Evolutionary conservation across 164 flowering plant species (phyloP), one percentile per base, ranked within the genome.

Genomic region (Chimonanthus salicifolius): DNA sequence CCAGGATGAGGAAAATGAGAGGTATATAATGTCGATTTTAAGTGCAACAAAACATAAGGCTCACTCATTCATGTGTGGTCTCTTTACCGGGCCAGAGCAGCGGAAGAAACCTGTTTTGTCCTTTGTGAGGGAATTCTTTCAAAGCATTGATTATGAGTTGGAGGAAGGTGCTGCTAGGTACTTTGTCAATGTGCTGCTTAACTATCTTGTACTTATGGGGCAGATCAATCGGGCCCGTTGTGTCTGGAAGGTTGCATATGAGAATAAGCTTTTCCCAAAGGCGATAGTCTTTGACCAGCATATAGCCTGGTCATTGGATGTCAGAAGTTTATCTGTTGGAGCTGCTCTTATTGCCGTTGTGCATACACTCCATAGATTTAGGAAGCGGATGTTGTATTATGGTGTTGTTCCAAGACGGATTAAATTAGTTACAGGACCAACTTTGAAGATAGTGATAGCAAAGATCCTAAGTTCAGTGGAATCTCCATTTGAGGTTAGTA

Each of bases 281-380:
- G 99, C 98, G 46, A 92, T 95, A 72, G 99, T 95, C 15, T 95
- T 95, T 78, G 97, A 95, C 81, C 97, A 95, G 80, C 99, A 95
- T 72, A 93, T 95, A 69, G 98, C 99, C 18, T 95, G 99, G 99
- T 95, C 99, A 9, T 88, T 95, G 60, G 99, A 95, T 80, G 99
- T 95, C 16, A 83, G 99, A 72, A 93, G 87, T 80, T 84, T 95
- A 68, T 90, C 99, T 1, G 99, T 95, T 45, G 99, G 99, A 50
- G 99, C 99, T 58, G 98, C 99, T 72, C 89, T 95, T 9, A 83
- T 95, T 72, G 97, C 99, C 7, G 97, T 95, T 49, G 92, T 89
- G 58, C 99, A 95, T 81, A 95, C 99, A 8, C 94, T 95, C 47
- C 99, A 95, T 70, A 81, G 99, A 77, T 95, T 95, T 78, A 85